phyloP scores from a whole-genome alignment of 2,329 filamentous ascomycete genomes.

The Fusarium piperis region DNA sequence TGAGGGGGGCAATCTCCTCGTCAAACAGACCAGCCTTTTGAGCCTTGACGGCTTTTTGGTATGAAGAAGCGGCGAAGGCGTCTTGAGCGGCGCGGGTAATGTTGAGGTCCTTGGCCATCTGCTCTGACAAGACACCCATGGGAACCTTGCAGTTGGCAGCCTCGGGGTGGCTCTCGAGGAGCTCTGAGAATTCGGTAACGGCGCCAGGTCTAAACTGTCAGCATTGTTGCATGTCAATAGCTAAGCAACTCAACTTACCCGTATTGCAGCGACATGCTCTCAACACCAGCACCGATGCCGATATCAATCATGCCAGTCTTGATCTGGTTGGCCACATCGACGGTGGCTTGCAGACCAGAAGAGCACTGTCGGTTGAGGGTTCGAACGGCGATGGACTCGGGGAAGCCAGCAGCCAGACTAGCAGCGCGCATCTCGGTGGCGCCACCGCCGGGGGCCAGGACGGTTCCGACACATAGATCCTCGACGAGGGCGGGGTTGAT shows the following conservation, averaged over 20 bases:
- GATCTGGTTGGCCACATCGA: constrained; percentile 95
- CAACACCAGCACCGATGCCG: constrained; percentile 92
- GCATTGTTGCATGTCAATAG: background rate
- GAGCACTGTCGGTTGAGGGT: constrained; percentile 95
- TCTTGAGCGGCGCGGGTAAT: constrained; percentile 82
- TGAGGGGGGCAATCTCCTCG: constrained; percentile 88
- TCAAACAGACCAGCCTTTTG: constrained; percentile 91
- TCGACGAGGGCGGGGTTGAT: constrained; percentile 91
- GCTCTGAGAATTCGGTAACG: constrained; percentile 91
- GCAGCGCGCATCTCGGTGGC: constrained; percentile 98
- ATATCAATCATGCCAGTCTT: constrained; percentile 92
- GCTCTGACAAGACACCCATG: constrained; percentile 93
- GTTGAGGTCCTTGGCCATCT: constrained; percentile 89
- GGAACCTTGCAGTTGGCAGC: constrained; percentile 96
- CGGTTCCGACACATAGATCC: constrained; percentile 90
- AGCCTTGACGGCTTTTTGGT: constrained; percentile 87
- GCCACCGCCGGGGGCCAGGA: constrained; percentile 91
- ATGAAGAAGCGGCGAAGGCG: constrained; percentile 91
- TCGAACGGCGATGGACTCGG: constrained; percentile 84
- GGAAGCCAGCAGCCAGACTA: constrained; percentile 89
- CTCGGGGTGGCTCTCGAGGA: constrained; percentile 82
- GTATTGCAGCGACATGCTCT: constrained; percentile 95
- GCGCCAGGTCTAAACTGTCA: constrained; percentile 71
- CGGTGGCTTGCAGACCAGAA: constrained; percentile 88
- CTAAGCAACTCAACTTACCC: constrained; percentile 68